Conservation (phyloP, 331 rosid genomes). For the Saraca asoca region DNA sequence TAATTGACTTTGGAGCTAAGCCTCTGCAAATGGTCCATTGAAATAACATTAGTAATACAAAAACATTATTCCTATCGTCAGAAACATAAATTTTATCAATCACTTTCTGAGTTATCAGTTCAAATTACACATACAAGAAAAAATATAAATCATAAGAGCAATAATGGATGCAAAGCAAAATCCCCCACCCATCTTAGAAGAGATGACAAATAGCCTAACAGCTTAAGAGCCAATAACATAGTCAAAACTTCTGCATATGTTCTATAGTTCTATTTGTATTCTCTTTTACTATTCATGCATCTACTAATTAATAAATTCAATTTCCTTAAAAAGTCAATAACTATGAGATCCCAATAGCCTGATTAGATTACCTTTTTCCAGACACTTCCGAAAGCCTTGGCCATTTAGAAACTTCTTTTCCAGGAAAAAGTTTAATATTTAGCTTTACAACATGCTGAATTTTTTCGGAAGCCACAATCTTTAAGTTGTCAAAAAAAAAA, state of each 20-base stretch:
- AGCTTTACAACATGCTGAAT: too few species aligned
- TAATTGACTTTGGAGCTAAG: slow-evolving; percentile 58
- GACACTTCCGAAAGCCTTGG: too few species aligned
- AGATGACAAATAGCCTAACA: neutral
- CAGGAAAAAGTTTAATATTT: too few species aligned
- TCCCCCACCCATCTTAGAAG: neutral
- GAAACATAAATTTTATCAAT: slow-evolving; percentile 11
- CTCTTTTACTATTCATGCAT: neutral
- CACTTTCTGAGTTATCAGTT: slow-evolving; percentile 14
- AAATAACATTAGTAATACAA: slow-evolving; percentile 16
- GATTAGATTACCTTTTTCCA: too few species aligned
- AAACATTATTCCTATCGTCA: slow-evolving; percentile 2
- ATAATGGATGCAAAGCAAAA: neutral
- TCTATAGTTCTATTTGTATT: neutral
- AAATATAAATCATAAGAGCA: slow-evolving; percentile 7
- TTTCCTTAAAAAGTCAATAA: too few species aligned
- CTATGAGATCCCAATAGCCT: too few species aligned
- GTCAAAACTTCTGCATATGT: neutral
- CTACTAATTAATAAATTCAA: too few species aligned
- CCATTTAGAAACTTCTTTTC: too few species aligned
- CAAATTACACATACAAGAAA: neutral
- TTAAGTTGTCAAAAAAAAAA: too few species aligned
- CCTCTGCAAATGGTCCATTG: slow-evolving; percentile 45
- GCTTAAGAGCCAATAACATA: slow-evolving; percentile 2
- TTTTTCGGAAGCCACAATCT: too few species aligned